Percentiles rank a stretch among this genome's conserved stretches.
Conservation (phyloP, 1,284 basidiomycete genomes). For the Moesziomyces aphidis region DNA sequence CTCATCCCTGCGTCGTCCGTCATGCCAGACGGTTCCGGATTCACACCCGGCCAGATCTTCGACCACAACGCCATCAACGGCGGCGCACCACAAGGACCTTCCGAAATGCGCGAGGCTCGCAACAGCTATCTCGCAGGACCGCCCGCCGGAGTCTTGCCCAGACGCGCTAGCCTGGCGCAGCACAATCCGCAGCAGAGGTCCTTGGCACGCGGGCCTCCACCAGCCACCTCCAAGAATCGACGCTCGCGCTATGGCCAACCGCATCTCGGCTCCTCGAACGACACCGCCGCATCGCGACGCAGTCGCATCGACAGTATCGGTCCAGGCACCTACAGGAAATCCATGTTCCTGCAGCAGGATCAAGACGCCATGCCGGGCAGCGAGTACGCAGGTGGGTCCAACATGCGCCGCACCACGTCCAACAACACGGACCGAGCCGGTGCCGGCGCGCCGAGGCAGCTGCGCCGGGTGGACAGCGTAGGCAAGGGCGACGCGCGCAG, state of each 20-base stretch:
- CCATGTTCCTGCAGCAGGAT: constrained; percentile 39
- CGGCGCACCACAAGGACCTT: constrained; percentile 19
- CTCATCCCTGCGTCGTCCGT: constrained; percentile 5
- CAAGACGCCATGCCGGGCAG: constrained; percentile 13
- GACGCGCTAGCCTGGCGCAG: constrained; percentile 23
- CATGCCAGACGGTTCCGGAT: constrained; percentile 46
- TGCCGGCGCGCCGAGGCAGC: constrained; percentile 4
- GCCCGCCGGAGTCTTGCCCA: constrained; percentile 13
- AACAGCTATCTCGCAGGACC: constrained; percentile 17
- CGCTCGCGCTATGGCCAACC: constrained; percentile 29
- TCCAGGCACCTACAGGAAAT: constrained; percentile 53
- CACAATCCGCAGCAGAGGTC: constrained; percentile 22
- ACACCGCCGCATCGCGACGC: constrained; percentile 15
- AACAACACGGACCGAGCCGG: constrained; percentile 9
- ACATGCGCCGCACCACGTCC: constrained; percentile 18
- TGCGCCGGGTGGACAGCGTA: constrained; percentile 47
- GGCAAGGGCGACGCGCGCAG: constrained; percentile 47
- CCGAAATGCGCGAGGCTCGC: constrained; percentile 26
- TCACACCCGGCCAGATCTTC: constrained; percentile 44
- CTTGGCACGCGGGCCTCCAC: constrained; percentile 33
- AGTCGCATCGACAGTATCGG: constrained; percentile 53
- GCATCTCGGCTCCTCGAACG: constrained; percentile 6
- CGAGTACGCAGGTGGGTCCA: constrained; percentile 16
- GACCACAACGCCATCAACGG: constrained; percentile 34
- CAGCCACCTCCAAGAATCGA: constrained; percentile 36